phyloP scores from a whole-genome alignment of 306 rosid species.

The Ammopiptanthus mongolicus region DNA sequence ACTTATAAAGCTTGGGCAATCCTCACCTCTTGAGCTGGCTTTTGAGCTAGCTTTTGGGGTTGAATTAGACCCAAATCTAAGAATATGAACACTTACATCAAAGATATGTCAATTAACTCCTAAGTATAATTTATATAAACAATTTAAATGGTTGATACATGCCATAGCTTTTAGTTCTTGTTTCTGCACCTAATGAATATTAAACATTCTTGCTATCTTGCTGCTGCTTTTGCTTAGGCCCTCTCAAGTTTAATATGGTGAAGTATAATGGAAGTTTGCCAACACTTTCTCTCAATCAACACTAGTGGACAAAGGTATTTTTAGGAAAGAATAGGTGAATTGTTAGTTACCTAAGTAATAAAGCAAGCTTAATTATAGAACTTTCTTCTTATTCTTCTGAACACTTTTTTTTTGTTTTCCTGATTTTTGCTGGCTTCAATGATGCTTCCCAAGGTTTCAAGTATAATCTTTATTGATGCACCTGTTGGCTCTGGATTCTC shows the following conservation, averaged over 20 bases:
- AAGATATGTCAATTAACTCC: background rate
- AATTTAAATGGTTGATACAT: background rate
- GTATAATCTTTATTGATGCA: conserved; percentile 8
- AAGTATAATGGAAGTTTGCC: conserved; percentile 36
- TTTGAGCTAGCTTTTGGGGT: no score
- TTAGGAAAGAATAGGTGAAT: background rate
- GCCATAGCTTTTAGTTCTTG: background rate
- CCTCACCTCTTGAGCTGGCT: no score
- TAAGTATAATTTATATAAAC: background rate
- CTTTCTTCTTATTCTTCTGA: background rate
- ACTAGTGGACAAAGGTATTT: background rate
- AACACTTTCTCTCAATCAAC: conserved; percentile 7
- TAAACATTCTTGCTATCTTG: background rate
- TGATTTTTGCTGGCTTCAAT: background rate
- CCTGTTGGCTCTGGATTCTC: conserved; percentile 6
- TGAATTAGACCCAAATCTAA: no score
- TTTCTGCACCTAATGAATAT: background rate
- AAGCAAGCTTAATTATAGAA: background rate
- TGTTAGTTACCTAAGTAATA: background rate
- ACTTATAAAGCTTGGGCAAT: no score
- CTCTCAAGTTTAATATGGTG: conserved; percentile 19
- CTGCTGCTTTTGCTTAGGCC: conserved; percentile 13
- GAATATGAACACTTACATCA: background rate
- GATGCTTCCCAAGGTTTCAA: background rate
- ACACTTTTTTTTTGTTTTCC: no score